These are phyloP conservation scores for Sphenostylis stenocarpa DNA, from an alignment of 306 rosid genomes.

Conservation along the genomic window DNA sequence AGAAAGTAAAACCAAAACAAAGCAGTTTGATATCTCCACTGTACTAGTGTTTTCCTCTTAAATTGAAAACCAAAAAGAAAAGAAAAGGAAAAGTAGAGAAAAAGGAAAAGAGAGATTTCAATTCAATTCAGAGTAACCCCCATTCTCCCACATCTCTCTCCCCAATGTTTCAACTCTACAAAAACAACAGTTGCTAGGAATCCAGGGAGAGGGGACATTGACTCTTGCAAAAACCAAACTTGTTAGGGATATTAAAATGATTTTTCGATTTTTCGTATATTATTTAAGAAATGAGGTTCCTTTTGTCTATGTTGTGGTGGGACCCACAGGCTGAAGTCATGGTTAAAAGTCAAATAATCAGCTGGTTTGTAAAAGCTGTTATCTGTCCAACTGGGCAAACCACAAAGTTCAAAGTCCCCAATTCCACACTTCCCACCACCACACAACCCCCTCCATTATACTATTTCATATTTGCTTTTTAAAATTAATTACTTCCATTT, in stretches of 20 bases:
- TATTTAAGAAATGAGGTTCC: constrained; percentile 27
- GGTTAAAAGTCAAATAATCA: constrained; percentile 64
- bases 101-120: constrained; percentile 16
- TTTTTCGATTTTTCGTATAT: background rate
- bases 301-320: constrained; percentile 38
- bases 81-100: background rate
- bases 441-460: background rate
- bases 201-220: constrained; percentile 60
- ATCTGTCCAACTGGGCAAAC: constrained; percentile 56
- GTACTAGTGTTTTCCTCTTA: constrained; percentile 26
- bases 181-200: constrained; percentile 34
- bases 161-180: constrained; percentile 18
- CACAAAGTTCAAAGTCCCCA: constrained; percentile 23
- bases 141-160: background rate
- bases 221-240: constrained; percentile 54
- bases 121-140: constrained; percentile 16
- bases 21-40: constrained; percentile 30
- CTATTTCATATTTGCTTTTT: background rate
- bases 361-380: constrained; percentile 64
- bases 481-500: background rate
- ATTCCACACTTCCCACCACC: background rate
- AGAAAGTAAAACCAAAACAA: constrained; percentile 44
- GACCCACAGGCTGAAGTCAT: constrained; percentile 42
- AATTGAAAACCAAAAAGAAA: constrained; percentile 30
- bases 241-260: constrained; percentile 18